Conservation (phyloP, 805 yeast genomes). For the Danielia reshetovae region DNA sequence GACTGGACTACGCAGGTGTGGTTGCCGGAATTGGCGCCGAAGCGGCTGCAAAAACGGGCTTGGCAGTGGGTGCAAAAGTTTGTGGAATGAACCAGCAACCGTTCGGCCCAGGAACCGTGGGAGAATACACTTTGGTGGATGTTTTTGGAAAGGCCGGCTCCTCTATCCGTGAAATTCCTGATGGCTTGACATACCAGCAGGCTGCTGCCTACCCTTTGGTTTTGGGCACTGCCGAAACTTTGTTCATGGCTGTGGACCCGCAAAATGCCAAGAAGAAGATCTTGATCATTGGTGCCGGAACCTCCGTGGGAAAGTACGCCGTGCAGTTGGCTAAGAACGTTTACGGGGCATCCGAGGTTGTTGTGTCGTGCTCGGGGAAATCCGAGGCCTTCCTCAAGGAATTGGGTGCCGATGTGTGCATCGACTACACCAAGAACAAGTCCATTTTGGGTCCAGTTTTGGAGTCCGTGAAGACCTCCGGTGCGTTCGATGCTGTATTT, state of each 20-base stretch:
- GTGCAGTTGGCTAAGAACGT: conserved; percentile 52
- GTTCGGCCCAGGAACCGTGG: conserved; percentile 37
- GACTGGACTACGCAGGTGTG: conserved; percentile 32
- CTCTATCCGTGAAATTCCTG: conserved; percentile 43
- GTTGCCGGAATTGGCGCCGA: conserved; percentile 27
- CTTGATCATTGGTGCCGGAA: conserved; percentile 69
- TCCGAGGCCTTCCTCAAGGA: conserved; percentile 41
- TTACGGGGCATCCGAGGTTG: conserved; percentile 45
- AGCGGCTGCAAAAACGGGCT: conserved; percentile 17
- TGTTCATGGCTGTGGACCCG: conserved; percentile 25
- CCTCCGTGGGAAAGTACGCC: conserved; percentile 59
- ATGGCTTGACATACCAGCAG: conserved; percentile 42
- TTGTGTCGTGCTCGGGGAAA: conserved; percentile 50
- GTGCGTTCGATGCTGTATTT: conserved; percentile 54
- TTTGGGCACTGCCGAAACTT: conserved; percentile 56
- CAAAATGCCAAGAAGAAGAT: conserved; percentile 45
- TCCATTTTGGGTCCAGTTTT: conserved; percentile 28
- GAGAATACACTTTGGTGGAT: conserved; percentile 44
- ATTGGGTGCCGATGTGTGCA: conserved; percentile 56
- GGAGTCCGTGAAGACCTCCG: conserved; percentile 28
- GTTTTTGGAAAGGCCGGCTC: conserved; percentile 26
- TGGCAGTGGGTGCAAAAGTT: conserved; percentile 27
- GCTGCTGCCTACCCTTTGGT: conserved; percentile 68
- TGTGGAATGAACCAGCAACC: conserved; percentile 20
- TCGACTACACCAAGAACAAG: conserved; percentile 53